Conservation (phyloP, 257 asterid species). For the Lavandula angustifolia region DNA sequence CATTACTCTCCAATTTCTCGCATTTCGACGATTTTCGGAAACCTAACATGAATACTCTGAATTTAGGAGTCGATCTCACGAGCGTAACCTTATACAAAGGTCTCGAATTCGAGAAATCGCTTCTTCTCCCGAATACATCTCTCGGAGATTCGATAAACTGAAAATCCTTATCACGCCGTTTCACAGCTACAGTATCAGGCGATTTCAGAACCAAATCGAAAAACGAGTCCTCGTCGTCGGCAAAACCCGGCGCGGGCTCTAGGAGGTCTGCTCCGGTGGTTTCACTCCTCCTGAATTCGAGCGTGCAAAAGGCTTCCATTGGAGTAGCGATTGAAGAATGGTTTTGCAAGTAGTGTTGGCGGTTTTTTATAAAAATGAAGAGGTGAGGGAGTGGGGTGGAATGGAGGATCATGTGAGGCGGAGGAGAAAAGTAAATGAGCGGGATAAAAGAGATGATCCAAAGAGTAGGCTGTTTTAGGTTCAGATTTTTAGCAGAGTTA, state of each 20-base stretch:
- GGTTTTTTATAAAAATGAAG: conserved; percentile 18
- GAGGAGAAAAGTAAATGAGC: conserved; percentile 16
- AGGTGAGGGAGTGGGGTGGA: conserved; percentile 33
- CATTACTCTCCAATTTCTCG: conserved; percentile 35
- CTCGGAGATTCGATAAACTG: conserved; percentile 43
- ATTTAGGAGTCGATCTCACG: conserved; percentile 62
- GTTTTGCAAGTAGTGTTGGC: background rate
- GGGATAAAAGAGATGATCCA: conserved; percentile 24
- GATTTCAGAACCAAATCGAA: conserved; percentile 66
- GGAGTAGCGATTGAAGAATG: conserved; percentile 12
- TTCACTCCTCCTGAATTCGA: conserved; percentile 56
- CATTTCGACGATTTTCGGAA: conserved; percentile 51
- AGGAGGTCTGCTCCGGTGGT: conserved; percentile 30
- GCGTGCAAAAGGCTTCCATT: conserved; percentile 54
- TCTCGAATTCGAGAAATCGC: conserved; percentile 36
- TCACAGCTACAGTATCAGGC: conserved; percentile 33
- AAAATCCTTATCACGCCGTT: conserved; percentile 25
- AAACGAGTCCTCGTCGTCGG: conserved; percentile 61
- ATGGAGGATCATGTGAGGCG: conserved; percentile 35
- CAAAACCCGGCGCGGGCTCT: conserved; percentile 17
- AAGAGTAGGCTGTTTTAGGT: conserved; percentile 28
- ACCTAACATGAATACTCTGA: conserved; percentile 53
- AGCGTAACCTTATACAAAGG: conserved; percentile 50
- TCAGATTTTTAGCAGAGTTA: conserved; percentile 30
- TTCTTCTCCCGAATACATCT: conserved; percentile 37